phyloP scores from a whole-genome alignment of 352 stramenopile species.

The Thalassiosira sp. region DNA sequence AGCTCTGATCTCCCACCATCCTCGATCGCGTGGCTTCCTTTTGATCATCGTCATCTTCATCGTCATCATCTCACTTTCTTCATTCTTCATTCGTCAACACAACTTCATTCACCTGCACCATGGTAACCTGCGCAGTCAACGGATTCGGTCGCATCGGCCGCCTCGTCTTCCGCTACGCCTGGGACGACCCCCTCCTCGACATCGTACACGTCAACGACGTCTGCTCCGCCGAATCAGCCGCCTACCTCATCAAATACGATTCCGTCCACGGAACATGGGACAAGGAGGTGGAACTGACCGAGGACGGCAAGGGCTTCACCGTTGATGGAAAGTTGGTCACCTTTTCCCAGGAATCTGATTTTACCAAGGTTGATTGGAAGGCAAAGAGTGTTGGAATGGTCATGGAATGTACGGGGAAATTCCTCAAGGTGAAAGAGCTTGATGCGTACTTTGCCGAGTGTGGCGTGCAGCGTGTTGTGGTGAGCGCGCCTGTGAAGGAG shows the following conservation, averaged over 20 bases:
- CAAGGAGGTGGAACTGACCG: constrained; percentile 63
- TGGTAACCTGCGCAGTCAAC: constrained; percentile 80
- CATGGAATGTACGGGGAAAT: constrained; percentile 84
- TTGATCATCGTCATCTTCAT: too few species aligned
- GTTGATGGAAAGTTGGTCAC: constrained; percentile 81
- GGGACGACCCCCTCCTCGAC: constrained; percentile 77
- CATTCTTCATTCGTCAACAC: too few species aligned
- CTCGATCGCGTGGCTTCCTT: too few species aligned
- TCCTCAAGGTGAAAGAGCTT: constrained; percentile 65
- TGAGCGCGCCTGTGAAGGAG: constrained; percentile 82
- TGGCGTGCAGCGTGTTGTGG: constrained; percentile 80
- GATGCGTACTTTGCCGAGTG: constrained; percentile 76
- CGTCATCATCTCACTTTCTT: too few species aligned
- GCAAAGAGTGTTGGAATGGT: constrained; percentile 79
- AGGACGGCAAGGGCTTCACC: constrained; percentile 71
- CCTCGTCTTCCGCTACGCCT: constrained; percentile 82
- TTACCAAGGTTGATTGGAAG: constrained; percentile 74
- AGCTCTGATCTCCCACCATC: too few species aligned
- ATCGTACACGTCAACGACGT: constrained; percentile 85
- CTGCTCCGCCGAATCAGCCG: constrained; percentile 79
- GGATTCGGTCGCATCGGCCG: constrained; percentile 84
- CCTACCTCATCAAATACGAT: constrained; percentile 85
- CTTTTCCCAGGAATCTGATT: constrained; percentile 71
- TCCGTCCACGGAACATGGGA: constrained; percentile 82
- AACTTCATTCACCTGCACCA: constrained; percentile 16